Evolutionary conservation across 768 basidiomycete genomes (phyloP), one percentile per base, ranked within the genome.

Genomic region (Russula ochroleuca): DNA sequence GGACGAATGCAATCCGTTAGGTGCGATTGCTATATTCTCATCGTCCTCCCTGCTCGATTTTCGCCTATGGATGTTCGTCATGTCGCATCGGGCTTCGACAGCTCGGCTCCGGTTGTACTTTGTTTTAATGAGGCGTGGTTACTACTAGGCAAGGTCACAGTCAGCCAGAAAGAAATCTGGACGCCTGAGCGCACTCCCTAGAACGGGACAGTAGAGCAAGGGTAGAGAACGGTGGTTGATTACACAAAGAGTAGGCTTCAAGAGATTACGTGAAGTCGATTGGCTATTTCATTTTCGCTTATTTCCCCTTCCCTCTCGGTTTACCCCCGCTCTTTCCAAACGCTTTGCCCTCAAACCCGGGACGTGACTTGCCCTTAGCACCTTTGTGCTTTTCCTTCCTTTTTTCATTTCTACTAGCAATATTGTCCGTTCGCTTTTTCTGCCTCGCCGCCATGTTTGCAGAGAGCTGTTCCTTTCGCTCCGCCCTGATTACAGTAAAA

Each of bases 391-490:
- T 85, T 53, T 85, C 85, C 67, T 80, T 83, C 73, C 81, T 80
- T 38, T 88, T 80, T 72, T 98, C 94, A 61, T 86, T 85, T 19
- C 94, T 85, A 78, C 82, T 85, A 0, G 92, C 89, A 69, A 98
- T 90, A 70, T 98, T 98, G 69, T 96, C 94, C 15, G 85, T 72
- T 5, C 94, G 82, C 75, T 98, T 98, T 78, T 95, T 93, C 75
- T 93, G 88, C 73, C 83, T 87, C 35, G 90, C 90, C 1, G 88
- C 89, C 83, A 92, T 89, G 2, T 87, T 80, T 13, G 85, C 80
- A 3, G 81, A 69, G 31, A 94, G 71, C 41, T 91, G 85, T 61
- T 90, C 86, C 73, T 96, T 96, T 64, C 93, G 85, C 67, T 92
- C 89, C 47, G 85, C 83, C 95, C 94, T 97, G 70, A 25, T 53